These are phyloP conservation scores for Zelopaecilomyces penicillatus DNA, from an alignment of 2,329 filamentous ascomycete species.

Conservation along the genomic window DNA sequence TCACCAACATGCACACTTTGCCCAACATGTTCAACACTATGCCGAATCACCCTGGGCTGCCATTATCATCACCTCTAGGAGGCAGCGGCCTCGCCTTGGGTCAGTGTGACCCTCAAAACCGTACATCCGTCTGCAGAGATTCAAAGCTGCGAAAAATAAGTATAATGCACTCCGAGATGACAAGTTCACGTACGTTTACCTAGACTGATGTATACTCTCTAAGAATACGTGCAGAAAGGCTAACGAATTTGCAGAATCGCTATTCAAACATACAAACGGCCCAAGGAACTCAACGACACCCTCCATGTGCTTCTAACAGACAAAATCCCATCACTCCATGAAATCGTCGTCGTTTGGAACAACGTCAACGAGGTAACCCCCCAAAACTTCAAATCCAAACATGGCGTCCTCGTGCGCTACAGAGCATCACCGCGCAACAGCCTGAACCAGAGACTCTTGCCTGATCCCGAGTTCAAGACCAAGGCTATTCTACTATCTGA, in stretches of 20 bases:
- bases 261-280: slow-evolving; percentile 18
- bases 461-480: slow-evolving; percentile 16
- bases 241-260: slow-evolving; percentile 14
- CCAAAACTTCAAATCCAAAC: slow-evolving; percentile 11
- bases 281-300: slow-evolving; percentile 17
- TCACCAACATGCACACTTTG: too few relatives aligned
- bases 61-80: too few relatives aligned
- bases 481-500: slow-evolving; percentile 18
- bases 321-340: slow-evolving; percentile 18
- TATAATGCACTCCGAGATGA: slow-evolving; percentile 30
- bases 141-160: slow-evolving; percentile 15
- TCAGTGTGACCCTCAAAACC: slow-evolving; percentile 4
- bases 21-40: too few relatives aligned
- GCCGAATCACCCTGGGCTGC: too few relatives aligned
- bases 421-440: slow-evolving; percentile 15
- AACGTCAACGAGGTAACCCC: slow-evolving; percentile 16
- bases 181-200: slow-evolving; percentile 19
- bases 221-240: not conserved
- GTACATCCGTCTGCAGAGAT: slow-evolving; percentile 4
- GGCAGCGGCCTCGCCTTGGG: too few relatives aligned
- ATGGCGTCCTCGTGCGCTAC: slow-evolving; percentile 18
- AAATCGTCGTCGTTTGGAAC: slow-evolving; percentile 22
- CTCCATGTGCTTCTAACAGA: slow-evolving; percentile 13
- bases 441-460: slow-evolving; percentile 18
- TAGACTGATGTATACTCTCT: not conserved